Evolutionary conservation across 2,329 filamentous ascomycete species (phyloP), one percentile per base, ranked within the genome.

Genomic region (Colletotrichum eremochloae): DNA sequence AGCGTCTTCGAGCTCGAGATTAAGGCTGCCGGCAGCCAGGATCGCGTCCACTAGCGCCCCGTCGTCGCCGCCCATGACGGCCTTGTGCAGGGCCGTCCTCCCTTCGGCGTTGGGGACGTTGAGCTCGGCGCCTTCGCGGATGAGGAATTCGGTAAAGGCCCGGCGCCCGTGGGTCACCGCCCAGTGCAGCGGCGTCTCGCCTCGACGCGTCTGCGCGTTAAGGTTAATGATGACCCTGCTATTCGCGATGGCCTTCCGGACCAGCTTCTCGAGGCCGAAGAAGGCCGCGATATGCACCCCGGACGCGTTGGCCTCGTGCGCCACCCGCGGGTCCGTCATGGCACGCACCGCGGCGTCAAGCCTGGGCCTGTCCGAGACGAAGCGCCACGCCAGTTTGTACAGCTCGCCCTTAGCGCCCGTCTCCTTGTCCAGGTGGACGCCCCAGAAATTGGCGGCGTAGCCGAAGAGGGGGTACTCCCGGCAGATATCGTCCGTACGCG

Each of bases 101-200:
- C 38, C 31, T 8, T 68, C 50, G 2, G 38, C 50, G 29, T 68
- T 68, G 18, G 29, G 36, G 7, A 68, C 20, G 50, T 68, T 63
- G 18, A 68, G 40, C 7, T 68, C 57, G 1, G 50, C 66, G 3
- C 48, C 46, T 24, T 40, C 36, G 3, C 46, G 36, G 9, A 63
- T 7, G 20, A 68, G 58, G 14, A 68, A 29, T 3, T 38, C n/a
- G 14, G 52, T 33, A 7, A 68, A 68, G 8, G n/a, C 9, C 15
- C 33, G 29, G 36, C 61, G 46, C 1, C 50, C 12, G 18, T 68
- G 50, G 2, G 58, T 40, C 29, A n/a, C 31, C 12, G 65, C 65
- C 65, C 65, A 68, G 50, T 68, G 57, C 4, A 68, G 31, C 20
- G 65, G 65, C 6, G 65, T 68, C n/a, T 68, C 65, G n/a, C 31